phyloP scores from a whole-genome alignment of 1,139 yeast species.

The Nadsonia commutata region DNA sequence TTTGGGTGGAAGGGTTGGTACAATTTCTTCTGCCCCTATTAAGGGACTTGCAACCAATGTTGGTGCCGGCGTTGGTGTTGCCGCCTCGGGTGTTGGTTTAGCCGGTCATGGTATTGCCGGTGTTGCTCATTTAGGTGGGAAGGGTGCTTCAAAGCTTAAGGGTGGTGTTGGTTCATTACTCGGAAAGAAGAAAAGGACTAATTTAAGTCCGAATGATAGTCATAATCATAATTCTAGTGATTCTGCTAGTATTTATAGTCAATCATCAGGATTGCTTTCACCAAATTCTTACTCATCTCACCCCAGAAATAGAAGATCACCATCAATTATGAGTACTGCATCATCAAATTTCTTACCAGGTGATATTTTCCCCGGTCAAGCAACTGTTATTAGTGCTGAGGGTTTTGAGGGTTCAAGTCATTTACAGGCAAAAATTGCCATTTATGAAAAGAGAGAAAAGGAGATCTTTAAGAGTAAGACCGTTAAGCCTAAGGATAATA shows the following conservation, averaged over 20 bases:
- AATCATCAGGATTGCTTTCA: not conserved
- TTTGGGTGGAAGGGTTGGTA: slow-evolving; percentile 9
- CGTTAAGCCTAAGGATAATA: slow-evolving; percentile 35
- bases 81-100: slow-evolving; percentile 24
- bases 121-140: slow-evolving; percentile 22
- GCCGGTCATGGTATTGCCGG: slow-evolving; percentile 24
- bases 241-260: slow-evolving; percentile 4
- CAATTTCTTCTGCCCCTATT: slow-evolving; percentile 15
- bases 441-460: slow-evolving; percentile 26
- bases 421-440: slow-evolving; percentile 20
- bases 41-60: slow-evolving; percentile 16
- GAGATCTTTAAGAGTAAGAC: slow-evolving; percentile 53
- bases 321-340: not conserved
- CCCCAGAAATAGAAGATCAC: not conserved
- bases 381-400: slow-evolving; percentile 16
- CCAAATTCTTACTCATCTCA: not conserved
- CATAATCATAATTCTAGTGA: slow-evolving; percentile 9
- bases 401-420: slow-evolving; percentile 17
- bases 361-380: slow-evolving; percentile 14
- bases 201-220: slow-evolving; percentile 12
- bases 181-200: slow-evolving; percentile 5
- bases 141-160: slow-evolving; percentile 13
- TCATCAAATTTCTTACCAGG: slow-evolving; percentile 8
- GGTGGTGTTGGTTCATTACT: slow-evolving; percentile 14
- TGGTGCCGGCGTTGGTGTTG: slow-evolving; percentile 16